A percentile compares a stretch with the other conserved stretches of the same genome.
These are phyloP conservation scores for Pythium utonaiense DNA, from an alignment of 352 stramenopile genomes.

Conservation along the genomic window DNA sequence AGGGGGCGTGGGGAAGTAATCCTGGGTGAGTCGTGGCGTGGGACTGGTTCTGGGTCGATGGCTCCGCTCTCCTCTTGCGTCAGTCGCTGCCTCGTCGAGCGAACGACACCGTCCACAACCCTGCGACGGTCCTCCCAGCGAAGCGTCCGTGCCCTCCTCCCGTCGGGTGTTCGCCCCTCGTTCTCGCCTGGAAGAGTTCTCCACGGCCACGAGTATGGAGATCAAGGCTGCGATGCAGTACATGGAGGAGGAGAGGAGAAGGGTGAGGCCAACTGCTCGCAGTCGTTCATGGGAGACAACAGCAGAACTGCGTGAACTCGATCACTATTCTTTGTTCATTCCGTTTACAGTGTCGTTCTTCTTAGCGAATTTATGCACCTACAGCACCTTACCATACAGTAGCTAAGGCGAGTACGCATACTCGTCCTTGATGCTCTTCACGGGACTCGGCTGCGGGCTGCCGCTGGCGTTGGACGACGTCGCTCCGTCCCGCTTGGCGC, in stretches of 20 bases:
- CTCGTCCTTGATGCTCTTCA: slow-evolving; percentile 25
- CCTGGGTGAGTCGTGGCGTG: not conserved
- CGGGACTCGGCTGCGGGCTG: slow-evolving; percentile 21
- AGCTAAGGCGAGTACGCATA: slow-evolving; percentile 9
- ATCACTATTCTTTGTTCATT: not conserved
- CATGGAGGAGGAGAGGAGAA: too few relatives aligned
- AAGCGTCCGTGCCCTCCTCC: not conserved
- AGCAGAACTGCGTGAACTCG: too few relatives aligned
- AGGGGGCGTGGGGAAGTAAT: not conserved
- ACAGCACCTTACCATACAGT: too few relatives aligned
- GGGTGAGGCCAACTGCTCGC: too few relatives aligned
- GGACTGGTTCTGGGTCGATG: too few relatives aligned
- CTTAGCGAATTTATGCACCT: too few relatives aligned
- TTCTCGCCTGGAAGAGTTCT: too few relatives aligned
- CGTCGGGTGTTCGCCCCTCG: not conserved
- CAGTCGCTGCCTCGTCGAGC: not conserved
- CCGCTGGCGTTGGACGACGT: slow-evolving; percentile 23
- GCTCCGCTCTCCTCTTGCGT: not conserved
- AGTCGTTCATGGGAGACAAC: too few relatives aligned
- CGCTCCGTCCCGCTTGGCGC: slow-evolving; percentile 55
- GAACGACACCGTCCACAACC: not conserved
- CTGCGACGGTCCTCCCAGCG: not conserved
- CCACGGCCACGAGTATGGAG: too few relatives aligned
- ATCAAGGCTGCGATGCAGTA: too few relatives aligned
- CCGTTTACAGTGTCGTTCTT: not conserved